Percentiles rank a stretch among this genome's conserved stretches.
Evolutionary conservation across 148 eudicot genomes (phyloP).

Genomic region (Simmondsia chinensis): DNA sequence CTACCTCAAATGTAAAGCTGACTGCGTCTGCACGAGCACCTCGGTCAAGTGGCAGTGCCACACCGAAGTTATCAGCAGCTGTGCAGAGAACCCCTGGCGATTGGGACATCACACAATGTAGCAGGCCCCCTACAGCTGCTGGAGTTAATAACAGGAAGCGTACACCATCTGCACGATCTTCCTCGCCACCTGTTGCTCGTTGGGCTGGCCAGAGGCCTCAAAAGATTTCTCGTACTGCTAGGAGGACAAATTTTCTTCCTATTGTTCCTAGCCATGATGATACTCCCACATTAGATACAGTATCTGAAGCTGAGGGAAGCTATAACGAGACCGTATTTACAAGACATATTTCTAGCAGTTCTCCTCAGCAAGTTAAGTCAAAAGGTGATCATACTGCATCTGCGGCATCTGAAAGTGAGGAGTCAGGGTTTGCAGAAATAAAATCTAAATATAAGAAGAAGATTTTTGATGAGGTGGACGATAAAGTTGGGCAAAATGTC

Average conservation of each 20-base stretch:
- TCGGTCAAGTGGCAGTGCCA: constrained; percentile 37
- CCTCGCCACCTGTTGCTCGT: constrained; percentile 54
- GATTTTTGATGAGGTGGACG: constrained; percentile 35
- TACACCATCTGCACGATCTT: constrained; percentile 34
- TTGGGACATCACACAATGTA: constrained; percentile 47
- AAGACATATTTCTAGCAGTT: constrained; percentile 30
- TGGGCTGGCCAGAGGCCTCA: constrained; percentile 61
- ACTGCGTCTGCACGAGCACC: constrained; percentile 39
- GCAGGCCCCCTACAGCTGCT: constrained; percentile 25
- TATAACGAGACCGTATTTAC: constrained; percentile 27
- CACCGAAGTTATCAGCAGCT: constrained; percentile 36
- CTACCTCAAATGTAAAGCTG: constrained; percentile 40
- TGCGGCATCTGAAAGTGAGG: constrained; percentile 63
- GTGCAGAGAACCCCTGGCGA: constrained; percentile 35
- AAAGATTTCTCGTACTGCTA: constrained; percentile 58
- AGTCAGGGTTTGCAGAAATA: constrained; percentile 49
- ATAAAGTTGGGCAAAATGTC: constrained; percentile 33
- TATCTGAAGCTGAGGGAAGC: constrained; percentile 30
- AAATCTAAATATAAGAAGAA: constrained; percentile 37
- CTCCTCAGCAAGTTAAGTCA: constrained; percentile 43
- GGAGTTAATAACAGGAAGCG: constrained; percentile 48
- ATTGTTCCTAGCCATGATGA: constrained; percentile 36
- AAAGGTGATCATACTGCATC: constrained; percentile 34
- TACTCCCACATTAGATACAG: constrained; percentile 22
- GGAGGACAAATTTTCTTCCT: constrained; percentile 50